These are phyloP conservation scores for Fraxinus pennsylvanica DNA, from an alignment of 257 asterid species.

Conservation along the genomic window DNA sequence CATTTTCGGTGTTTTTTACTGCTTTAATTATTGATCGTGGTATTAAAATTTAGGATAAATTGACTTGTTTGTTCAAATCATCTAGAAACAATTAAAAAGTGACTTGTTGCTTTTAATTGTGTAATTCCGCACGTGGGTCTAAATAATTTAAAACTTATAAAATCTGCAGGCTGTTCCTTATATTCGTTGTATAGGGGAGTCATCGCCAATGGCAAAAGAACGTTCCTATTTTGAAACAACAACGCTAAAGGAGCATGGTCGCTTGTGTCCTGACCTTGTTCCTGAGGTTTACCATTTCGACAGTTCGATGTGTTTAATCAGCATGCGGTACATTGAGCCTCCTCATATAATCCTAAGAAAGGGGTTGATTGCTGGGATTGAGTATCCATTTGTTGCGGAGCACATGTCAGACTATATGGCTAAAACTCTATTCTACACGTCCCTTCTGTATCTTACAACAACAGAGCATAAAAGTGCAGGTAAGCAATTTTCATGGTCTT, in stretches of 20 bases:
- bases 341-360: slow-evolving; percentile 91
- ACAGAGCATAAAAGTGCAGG: slow-evolving; percentile 86
- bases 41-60: too few relatives aligned
- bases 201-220: slow-evolving; percentile 95
- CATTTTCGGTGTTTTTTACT: too few relatives aligned
- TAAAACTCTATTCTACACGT: slow-evolving; percentile 76
- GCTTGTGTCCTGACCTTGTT: slow-evolving; percentile 74
- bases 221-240: slow-evolving; percentile 85
- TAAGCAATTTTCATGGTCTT: slow-evolving; percentile 19
- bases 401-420: slow-evolving; percentile 86
- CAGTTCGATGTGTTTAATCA: slow-evolving; percentile 78
- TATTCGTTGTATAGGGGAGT: slow-evolving; percentile 84
- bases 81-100: too few relatives aligned
- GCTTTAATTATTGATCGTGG: too few relatives aligned
- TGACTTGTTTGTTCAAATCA: too few relatives aligned
- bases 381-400: slow-evolving; percentile 85
- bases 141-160: background rate
- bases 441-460: slow-evolving; percentile 85
- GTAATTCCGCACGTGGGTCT: too few relatives aligned
- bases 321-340: slow-evolving; percentile 91
- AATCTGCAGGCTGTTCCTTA: slow-evolving; percentile 85
- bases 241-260: slow-evolving; percentile 66
- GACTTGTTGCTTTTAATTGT: background rate
- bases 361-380: slow-evolving; percentile 82
- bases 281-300: slow-evolving; percentile 97